Evolutionary conservation across 768 basidiomycete genomes (phyloP).

Genomic region (Trametes gibbosa): DNA sequence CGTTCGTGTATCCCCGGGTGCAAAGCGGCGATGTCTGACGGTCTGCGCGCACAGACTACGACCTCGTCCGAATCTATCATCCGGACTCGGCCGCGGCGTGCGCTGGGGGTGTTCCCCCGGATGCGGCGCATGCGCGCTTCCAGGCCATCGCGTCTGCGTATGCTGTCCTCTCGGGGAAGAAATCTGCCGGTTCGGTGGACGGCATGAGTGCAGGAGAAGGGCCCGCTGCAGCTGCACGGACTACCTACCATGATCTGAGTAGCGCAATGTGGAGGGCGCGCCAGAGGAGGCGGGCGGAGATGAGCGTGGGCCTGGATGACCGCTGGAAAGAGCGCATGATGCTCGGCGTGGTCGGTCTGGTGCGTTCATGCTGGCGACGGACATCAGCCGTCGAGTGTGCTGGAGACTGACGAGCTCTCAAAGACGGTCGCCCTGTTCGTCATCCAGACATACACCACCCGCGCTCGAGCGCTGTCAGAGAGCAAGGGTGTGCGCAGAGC

Average conservation of each 20-base stretch:
- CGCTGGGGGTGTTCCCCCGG: conserved; percentile 36
- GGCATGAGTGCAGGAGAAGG: neutral
- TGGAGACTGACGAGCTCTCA: neutral
- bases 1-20: conserved; percentile 19
- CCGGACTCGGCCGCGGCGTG: conserved; percentile 59
- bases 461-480: conserved; percentile 21
- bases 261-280: conserved; percentile 43
- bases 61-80: conserved; percentile 77
- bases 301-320: conserved; percentile 56
- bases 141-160: conserved; percentile 70
- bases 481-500: neutral
- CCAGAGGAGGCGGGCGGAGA: conserved; percentile 33
- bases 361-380: conserved; percentile 27
- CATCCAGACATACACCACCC: conserved; percentile 25
- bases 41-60: conserved; percentile 54
- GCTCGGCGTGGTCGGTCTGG: conserved; percentile 51
- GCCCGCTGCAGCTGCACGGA: neutral
- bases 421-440: conserved; percentile 27
- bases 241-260: conserved; percentile 25
- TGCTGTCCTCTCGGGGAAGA: conserved; percentile 55
- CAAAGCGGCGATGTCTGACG: neutral
- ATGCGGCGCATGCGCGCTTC: conserved; percentile 60
- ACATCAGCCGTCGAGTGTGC: conserved; percentile 1
- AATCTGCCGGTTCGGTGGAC: conserved; percentile 27
- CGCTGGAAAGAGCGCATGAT: conserved; percentile 66